Evolutionary conservation across 805 yeast genomes (phyloP).

Genomic region (Barnettozyma sp.): DNA sequence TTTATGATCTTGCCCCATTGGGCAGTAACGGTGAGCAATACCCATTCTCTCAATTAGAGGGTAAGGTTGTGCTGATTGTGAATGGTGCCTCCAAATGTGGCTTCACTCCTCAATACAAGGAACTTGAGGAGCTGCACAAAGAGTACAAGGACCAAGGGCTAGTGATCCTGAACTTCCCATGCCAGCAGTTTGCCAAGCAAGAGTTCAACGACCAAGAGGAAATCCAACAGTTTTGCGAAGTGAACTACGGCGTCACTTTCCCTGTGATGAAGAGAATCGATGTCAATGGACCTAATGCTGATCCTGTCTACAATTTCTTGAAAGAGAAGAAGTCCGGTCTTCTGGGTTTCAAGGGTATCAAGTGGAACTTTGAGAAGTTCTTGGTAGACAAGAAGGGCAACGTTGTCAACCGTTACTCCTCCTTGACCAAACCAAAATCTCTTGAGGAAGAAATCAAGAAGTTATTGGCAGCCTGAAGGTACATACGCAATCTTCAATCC

Average conservation of each 20-base stretch:
- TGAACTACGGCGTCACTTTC: slow-evolving; percentile 87
- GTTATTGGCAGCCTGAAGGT: slow-evolving; percentile 38
- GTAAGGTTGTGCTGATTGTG: slow-evolving; percentile 76
- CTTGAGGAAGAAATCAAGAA: slow-evolving; percentile 54
- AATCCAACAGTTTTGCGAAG: slow-evolving; percentile 65
- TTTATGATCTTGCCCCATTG: slow-evolving; percentile 62
- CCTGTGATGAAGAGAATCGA: slow-evolving; percentile 82
- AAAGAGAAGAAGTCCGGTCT: slow-evolving; percentile 55
- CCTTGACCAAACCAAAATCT: slow-evolving; percentile 59
- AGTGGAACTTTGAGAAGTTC: slow-evolving; percentile 81
- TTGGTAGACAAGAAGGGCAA: slow-evolving; percentile 53
- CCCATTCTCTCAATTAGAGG: slow-evolving; percentile 56
- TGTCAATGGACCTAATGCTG: slow-evolving; percentile 79
- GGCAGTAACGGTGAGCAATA: slow-evolving; percentile 55
- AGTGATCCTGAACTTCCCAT: slow-evolving; percentile 76
- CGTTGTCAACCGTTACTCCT: slow-evolving; percentile 56
- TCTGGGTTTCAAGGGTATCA: slow-evolving; percentile 64
- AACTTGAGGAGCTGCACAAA: slow-evolving; percentile 60
- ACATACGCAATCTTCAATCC: too few species aligned
- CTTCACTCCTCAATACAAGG: slow-evolving; percentile 73
- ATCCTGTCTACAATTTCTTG: slow-evolving; percentile 73
- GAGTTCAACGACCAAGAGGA: slow-evolving; percentile 66
- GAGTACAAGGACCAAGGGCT: slow-evolving; percentile 63
- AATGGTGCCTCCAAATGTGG: slow-evolving; percentile 88
- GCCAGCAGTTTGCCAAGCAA: slow-evolving; percentile 84